Evolutionary conservation across 441 rosid genomes (phyloP).

Genomic region (Populus hybrid): DNA sequence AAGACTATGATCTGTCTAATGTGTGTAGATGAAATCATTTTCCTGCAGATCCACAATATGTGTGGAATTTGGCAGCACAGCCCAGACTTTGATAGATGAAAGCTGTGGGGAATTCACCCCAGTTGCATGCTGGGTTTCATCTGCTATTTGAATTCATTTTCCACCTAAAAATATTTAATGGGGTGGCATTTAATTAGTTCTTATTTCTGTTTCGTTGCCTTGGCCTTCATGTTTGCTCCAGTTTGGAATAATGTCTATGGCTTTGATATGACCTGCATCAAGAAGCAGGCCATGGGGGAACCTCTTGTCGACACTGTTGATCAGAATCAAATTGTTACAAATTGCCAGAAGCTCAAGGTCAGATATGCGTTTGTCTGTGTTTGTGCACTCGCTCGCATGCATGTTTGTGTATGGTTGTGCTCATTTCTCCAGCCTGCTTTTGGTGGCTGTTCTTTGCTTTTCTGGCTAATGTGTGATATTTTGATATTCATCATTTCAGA

Average conservation of each 20-base stretch:
- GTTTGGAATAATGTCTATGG: conserved; percentile 97
- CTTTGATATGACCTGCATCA: conserved; percentile 97
- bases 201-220: background rate
- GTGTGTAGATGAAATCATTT: conserved; percentile 8
- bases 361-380: background rate
- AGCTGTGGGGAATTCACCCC: background rate
- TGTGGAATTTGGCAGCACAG: background rate
- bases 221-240: conserved; percentile 25
- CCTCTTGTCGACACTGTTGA: conserved; percentile 97
- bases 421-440: background rate
- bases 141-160: conserved; percentile 1
- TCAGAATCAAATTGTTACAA: conserved; percentile 85
- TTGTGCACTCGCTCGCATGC: background rate
- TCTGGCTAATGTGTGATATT: conserved; percentile 9
- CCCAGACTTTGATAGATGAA: background rate
- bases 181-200: background rate
- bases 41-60: conserved; percentile 3
- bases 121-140: conserved; percentile 4
- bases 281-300: conserved; percentile 92
- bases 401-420: background rate
- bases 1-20: conserved; percentile 23
- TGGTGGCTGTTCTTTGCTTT: background rate
- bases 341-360: conserved; percentile 80
- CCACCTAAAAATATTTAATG: background rate
- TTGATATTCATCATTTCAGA: conserved; percentile 40